A percentile compares a stretch with the other conserved stretches of the same genome.
These are phyloP conservation scores for Rhodomyrtus tomentosa DNA, from an alignment of 345 rosid genomes.

Conservation along the genomic window DNA sequence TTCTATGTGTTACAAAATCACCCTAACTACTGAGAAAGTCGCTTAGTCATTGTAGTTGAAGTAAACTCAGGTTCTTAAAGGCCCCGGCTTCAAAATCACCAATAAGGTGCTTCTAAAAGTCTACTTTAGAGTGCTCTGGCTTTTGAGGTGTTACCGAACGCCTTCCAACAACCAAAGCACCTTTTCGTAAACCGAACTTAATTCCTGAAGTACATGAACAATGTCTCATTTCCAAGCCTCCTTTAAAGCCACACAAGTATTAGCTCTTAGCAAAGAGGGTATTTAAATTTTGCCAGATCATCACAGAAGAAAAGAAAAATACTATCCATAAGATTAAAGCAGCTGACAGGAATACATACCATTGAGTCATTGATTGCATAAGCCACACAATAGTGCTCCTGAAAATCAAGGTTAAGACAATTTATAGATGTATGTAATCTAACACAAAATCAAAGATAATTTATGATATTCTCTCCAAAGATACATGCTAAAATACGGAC, in stretches of 20 bases:
- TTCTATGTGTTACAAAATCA: not conserved
- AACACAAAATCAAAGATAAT: not conserved
- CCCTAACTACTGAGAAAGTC: not conserved
- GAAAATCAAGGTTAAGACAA: slow-evolving; percentile 19
- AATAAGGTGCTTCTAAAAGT: not conserved
- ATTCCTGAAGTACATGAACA: not conserved
- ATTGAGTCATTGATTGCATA: slow-evolving; percentile 74
- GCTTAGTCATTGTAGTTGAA: not conserved
- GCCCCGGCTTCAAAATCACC: not conserved
- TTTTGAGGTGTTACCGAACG: not conserved
- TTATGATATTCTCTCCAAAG: not conserved
- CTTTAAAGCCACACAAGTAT: not conserved
- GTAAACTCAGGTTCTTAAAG: not conserved
- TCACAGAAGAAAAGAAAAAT: not conserved
- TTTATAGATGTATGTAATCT: not conserved
- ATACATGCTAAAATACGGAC: not conserved
- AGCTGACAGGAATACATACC: slow-evolving; percentile 37
- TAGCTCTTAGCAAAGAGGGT: not conserved
- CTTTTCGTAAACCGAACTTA: not conserved
- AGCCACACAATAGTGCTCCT: slow-evolving; percentile 82
- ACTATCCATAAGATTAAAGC: not conserved
- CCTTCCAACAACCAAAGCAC: not conserved
- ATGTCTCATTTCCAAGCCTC: not conserved
- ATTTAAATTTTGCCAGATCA: not conserved
- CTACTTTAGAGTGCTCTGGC: not conserved